Base-by-base conservation (phyloP, 2,329 filamentous ascomycete species). In the Fusarium sp. region DNA sequence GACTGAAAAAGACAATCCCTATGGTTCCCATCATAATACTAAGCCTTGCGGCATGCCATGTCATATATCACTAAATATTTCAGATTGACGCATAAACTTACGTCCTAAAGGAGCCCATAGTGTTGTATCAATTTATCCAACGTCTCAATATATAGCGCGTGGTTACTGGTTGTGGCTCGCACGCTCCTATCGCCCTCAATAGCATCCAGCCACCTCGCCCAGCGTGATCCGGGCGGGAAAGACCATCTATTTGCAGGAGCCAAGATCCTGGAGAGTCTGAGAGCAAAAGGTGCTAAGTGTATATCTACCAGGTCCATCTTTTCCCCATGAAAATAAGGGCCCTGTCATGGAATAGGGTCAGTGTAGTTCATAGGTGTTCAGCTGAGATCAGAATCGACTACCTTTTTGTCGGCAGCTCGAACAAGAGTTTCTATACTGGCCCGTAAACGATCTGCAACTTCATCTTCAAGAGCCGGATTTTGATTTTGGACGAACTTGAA, bases 241-340 rank as follows among this genome's bases (percentile, higher is more conserved):
- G 88, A 86, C 90, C 91, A 94, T 26, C 87, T 88, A 23, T 90
- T 84, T 70, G 91, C 90, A 18, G 89, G 88, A 53, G 87, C 85
- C 37, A 93, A 81, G 20, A 94, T 88, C 4, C 88, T 87, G n/a
- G 87, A 84, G 65, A 95, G 82, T 2, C 93, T 86, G 20, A 94
- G 77, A 17, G 93, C 86, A 86, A 93, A 95, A 0, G 93, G 93
- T 2, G 92, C 92, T 48, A 94, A 86, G 75, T 94, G 90, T 18
- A 94, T 85, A 71, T 95, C 92, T 1, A 95, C 92, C 60, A 93
- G 71, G 86, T 81, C 83, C n/a, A 86, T 73, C 11, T 80, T 78
- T n/a, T 76, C 63, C 4, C 84, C 84, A 18, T 86, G 85, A 77
- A 95, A 95, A 79, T 92, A 94, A 0, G 92, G 92, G 0, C 92